phyloP scores from a whole-genome alignment of 331 rosid genomes.

The Stylosanthes scabra region DNA sequence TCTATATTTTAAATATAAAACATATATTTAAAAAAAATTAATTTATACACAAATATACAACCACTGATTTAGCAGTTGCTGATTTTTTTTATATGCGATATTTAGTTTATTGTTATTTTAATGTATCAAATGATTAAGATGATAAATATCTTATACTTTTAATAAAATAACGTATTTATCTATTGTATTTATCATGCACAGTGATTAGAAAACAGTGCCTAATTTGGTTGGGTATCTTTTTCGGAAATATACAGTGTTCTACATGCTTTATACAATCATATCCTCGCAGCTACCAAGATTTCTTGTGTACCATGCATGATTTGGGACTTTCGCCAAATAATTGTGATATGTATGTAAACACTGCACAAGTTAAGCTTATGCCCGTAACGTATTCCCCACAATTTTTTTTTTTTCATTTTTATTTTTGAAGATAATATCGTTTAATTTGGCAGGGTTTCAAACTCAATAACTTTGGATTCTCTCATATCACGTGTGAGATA shows the following conservation, averaged over 20 bases:
- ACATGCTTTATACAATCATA: neutral
- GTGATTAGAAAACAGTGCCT: neutral
- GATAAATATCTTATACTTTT: no score
- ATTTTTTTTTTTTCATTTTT: no score
- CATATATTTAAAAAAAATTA: no score
- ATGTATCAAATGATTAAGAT: no score
- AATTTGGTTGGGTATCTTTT: neutral
- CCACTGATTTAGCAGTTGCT: no score
- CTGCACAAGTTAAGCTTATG: neutral
- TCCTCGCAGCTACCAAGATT: neutral
- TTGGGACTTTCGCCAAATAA: neutral
- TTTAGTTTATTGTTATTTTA: no score
- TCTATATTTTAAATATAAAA: no score
- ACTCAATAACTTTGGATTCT: neutral
- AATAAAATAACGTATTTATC: no score
- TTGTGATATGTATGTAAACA: neutral
- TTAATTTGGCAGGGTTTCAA: constrained; percentile 12
- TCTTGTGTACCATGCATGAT: neutral
- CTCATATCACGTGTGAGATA: neutral
- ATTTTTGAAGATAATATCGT: neutral
- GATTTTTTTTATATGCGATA: no score
- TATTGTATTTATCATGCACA: neutral
- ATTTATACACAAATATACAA: no score
- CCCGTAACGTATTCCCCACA: neutral
- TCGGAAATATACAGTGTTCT: neutral